Evolutionary conservation across 331 rosid genomes (phyloP).

Genomic region (Ulmus americana): DNA sequence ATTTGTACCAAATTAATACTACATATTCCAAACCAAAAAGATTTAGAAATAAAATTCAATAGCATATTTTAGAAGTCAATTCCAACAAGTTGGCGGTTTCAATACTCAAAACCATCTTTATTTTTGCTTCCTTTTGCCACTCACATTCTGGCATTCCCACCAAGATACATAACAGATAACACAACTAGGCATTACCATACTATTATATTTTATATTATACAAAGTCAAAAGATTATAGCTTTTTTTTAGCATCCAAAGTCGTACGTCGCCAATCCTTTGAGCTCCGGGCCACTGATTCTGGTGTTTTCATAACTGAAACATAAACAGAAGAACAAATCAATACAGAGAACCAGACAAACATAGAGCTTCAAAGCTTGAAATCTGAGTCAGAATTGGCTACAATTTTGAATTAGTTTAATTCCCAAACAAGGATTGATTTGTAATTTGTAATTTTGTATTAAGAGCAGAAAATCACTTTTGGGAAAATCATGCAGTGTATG

Average conservation of each 20-base stretch:
- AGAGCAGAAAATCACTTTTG: too few species aligned
- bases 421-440: not conserved
- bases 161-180: slow-evolving; percentile 17
- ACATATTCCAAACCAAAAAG: too few species aligned
- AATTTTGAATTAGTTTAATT: not conserved
- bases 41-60: too few species aligned
- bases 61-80: too few species aligned
- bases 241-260: slow-evolving; percentile 77
- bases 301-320: slow-evolving; percentile 70
- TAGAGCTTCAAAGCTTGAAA: not conserved
- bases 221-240: slow-evolving; percentile 10
- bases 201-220: slow-evolving; percentile 21
- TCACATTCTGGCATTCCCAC: slow-evolving; percentile 8
- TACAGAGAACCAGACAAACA: not conserved
- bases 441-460: not conserved
- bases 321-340: not conserved
- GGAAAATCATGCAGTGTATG: too few species aligned
- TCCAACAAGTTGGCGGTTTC: not conserved
- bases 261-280: slow-evolving; percentile 75
- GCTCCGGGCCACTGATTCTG: slow-evolving; percentile 74
- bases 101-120: slow-evolving; percentile 11
- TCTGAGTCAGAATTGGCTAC: not conserved
- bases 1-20: too few species aligned
- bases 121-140: slow-evolving; percentile 15
- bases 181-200: slow-evolving; percentile 11